These are phyloP conservation scores for Vicia villosa DNA, from an alignment of 306 rosid species.

Conservation along the genomic window DNA sequence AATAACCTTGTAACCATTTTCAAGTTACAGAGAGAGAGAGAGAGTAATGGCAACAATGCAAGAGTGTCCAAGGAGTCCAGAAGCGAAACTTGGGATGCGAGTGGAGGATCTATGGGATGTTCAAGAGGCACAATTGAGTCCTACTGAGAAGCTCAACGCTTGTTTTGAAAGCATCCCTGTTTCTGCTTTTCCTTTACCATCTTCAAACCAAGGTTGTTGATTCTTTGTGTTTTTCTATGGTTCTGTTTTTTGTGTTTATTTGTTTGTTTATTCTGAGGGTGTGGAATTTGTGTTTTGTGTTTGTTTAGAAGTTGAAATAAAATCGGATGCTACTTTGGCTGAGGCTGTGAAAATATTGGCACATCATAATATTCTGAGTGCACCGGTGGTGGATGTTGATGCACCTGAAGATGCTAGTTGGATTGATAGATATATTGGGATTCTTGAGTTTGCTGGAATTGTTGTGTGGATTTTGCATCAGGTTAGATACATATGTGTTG, in stretches of 20 bases:
- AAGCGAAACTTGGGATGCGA: constrained; percentile 82
- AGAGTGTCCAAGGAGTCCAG: constrained; percentile 85
- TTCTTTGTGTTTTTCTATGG: neutral
- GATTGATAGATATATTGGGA: constrained; percentile 96
- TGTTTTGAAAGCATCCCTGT: constrained; percentile 95
- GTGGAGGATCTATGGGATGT: constrained; percentile 87
- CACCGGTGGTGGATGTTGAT: constrained; percentile 91
- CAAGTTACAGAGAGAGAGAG: constrained; percentile 32
- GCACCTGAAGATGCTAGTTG: constrained; percentile 91
- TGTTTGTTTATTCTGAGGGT: constrained; percentile 25
- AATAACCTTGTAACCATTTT: constrained; percentile 37
- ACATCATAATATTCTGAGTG: constrained; percentile 72
- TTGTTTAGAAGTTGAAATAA: constrained; percentile 79
- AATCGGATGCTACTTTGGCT: constrained; percentile 74
- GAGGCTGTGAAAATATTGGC: constrained; percentile 84
- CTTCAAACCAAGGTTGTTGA: constrained; percentile 60
- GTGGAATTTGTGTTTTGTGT: neutral
- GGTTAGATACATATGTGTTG: too few species aligned
- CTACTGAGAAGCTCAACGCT: constrained; percentile 90
- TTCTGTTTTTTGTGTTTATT: neutral
- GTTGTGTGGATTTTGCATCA: constrained; percentile 96
- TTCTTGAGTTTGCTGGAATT: constrained; percentile 96
- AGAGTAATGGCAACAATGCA: constrained; percentile 35
- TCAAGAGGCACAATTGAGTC: constrained; percentile 76
- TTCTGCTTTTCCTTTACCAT: constrained; percentile 79